phyloP scores from a whole-genome alignment of 228 moss, liverwort and hornwort genomes.

The Sphagnum fallax region DNA sequence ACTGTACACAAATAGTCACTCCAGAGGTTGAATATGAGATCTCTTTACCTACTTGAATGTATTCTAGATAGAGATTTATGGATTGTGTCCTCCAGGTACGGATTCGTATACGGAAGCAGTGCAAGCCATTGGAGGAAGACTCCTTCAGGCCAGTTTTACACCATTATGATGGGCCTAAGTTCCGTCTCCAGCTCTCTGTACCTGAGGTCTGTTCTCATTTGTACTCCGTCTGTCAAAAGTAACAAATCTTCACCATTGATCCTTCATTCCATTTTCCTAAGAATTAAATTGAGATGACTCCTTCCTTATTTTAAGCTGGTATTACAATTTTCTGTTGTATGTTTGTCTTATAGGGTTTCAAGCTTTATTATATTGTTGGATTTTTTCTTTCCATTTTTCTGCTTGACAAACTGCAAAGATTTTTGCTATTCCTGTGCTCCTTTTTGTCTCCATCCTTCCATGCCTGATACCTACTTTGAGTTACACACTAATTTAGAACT shows the following conservation, averaged over 20 bases:
- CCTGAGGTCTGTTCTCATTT: slow-evolving; percentile 54
- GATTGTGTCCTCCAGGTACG: slow-evolving; percentile 52
- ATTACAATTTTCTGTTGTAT: neutral
- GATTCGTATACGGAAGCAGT: slow-evolving; percentile 81
- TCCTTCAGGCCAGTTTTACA: slow-evolving; percentile 91
- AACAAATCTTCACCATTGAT: neutral
- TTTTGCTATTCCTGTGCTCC: neutral
- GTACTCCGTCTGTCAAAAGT: neutral
- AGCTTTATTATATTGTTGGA: neutral
- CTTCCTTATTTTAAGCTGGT: neutral
- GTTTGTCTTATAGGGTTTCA: neutral
- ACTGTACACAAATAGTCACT: neutral
- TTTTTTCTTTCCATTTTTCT: neutral
- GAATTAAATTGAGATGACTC: neutral
- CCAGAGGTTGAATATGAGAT: neutral
- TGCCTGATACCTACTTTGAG: neutral
- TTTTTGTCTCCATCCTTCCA: neutral
- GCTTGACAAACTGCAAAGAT: neutral
- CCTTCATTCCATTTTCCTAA: neutral
- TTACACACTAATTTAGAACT: neutral
- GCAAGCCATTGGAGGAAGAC: slow-evolving; percentile 93
- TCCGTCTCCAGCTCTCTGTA: slow-evolving; percentile 95
- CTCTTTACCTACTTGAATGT: neutral
- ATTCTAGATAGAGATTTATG: neutral
- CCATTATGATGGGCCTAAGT: slow-evolving; percentile 98